phyloP scores from a whole-genome alignment of 306 rosid species.

The Fragaria vesca region DNA sequence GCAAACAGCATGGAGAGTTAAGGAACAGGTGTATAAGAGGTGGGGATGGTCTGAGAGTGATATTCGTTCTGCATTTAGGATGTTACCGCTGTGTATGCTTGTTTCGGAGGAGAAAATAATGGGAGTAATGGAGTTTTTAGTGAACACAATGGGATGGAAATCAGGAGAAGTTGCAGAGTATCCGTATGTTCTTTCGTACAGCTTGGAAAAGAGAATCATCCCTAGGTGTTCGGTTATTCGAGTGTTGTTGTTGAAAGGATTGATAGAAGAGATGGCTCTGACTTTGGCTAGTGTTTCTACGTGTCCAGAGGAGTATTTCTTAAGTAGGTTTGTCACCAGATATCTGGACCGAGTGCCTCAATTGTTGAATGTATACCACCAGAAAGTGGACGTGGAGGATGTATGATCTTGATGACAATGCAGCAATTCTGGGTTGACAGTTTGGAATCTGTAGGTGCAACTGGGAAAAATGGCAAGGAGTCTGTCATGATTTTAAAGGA shows the following conservation, averaged over 20 bases:
- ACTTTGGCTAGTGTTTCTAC: not conserved
- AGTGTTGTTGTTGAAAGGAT: constrained; percentile 29
- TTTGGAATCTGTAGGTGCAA: too few relatives aligned
- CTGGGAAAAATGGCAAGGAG: too few relatives aligned
- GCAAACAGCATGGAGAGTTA: too few relatives aligned
- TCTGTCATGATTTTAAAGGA: too few relatives aligned
- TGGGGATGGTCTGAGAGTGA: constrained; percentile 36
- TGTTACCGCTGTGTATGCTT: constrained; percentile 25
- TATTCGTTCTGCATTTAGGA: constrained; percentile 16
- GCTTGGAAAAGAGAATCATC: constrained; percentile 30
- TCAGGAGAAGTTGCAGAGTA: not conserved
- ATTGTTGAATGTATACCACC: constrained; percentile 21
- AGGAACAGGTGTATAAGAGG: not conserved
- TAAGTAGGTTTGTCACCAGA: constrained; percentile 26
- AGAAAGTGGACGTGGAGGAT: constrained; percentile 3
- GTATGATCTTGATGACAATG: not conserved
- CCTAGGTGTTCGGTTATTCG: constrained; percentile 28
- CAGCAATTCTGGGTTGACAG: too few relatives aligned
- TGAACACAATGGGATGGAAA: constrained; percentile 25
- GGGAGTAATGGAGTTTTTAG: constrained; percentile 20
- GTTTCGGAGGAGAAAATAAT: constrained; percentile 25
- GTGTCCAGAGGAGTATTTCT: constrained; percentile 19
- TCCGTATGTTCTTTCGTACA: constrained; percentile 14
- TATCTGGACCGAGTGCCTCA: constrained; percentile 21
- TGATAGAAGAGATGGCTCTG: constrained; percentile 17